Base-by-base conservation (phyloP, 2,329 filamentous ascomycete species). In the Fusarium sororula region DNA sequence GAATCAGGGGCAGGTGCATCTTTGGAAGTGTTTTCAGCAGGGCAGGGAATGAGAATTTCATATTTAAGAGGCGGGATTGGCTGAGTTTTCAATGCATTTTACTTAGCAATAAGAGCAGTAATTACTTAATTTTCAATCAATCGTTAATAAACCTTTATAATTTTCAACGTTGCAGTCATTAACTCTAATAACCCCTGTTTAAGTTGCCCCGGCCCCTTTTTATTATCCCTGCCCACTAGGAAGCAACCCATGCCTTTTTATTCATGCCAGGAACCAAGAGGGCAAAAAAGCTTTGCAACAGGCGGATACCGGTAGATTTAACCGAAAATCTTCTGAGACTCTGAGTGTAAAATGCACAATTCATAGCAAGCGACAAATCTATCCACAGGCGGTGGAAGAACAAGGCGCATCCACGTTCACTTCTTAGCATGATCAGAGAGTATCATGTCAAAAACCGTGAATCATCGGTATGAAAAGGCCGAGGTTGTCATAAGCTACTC, bases 141-240 rank as follows among this genome's bases (percentile, higher is more conserved):
- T 56, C 41, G 26, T 59, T 24, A 28, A 50, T 28, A 22, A 55
- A 30, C 53, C n/a, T 37, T 48, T 32, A 32, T 8, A 24, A 32
- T n/a, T 44, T 35, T 62, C 35, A 28, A 64, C 38, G 56, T 56
- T 51, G 39, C 42, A 72, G 42, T 41, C 54, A 59, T 41, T 39
- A 58, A 56, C 51, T 73, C 61, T 59, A 74, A 65, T 30, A 48
- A 26, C 57, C 39, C 66, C 55, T 68, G 72, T 72, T 44, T 15
- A 64, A 62, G 54, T 26, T 58, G 57, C 39, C 68, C 47, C 61
- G 42, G 53, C 66, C 63, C 72, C 72, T 69, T 71, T 74, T 71
- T 74, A 62, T 32, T 51, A 61, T 54, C 71, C 67, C 59, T 72
- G 60, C 71, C 24, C 24, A 72, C 63, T 57, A 57, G 48, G 69